Conservation (phyloP, 2,329 filamentous ascomycete species). For the Exophiala viscosa region DNA sequence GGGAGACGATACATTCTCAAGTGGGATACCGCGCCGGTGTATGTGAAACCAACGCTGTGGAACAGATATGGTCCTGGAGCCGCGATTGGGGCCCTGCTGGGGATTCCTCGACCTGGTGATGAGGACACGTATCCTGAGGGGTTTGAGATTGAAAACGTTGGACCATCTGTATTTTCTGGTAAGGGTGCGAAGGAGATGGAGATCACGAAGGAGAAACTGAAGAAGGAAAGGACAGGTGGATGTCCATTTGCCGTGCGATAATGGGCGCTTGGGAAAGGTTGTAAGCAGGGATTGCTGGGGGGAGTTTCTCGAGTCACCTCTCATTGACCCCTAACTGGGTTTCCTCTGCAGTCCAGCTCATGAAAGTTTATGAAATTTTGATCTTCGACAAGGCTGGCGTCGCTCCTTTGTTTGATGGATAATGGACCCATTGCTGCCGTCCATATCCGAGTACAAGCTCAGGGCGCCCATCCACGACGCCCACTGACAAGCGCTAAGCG, state of each 20-base stretch:
- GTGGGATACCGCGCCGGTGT: constrained; percentile 64
- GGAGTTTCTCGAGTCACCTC: not conserved
- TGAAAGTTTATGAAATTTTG: too few species aligned
- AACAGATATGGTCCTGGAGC: constrained; percentile 60
- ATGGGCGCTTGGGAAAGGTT: not conserved
- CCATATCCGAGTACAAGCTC: too few species aligned
- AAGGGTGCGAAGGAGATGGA: constrained; percentile 52
- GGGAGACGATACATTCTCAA: constrained; percentile 50
- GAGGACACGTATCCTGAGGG: constrained; percentile 46
- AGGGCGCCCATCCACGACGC: not conserved
- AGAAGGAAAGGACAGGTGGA: constrained; percentile 37
- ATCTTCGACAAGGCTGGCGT: too few species aligned
- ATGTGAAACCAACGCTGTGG: constrained; percentile 57
- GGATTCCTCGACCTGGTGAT: constrained; percentile 48
- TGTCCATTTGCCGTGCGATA: constrained; percentile 46
- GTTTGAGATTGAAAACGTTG: constrained; percentile 55
- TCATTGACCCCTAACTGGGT: not conserved
- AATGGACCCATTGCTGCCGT: too few species aligned
- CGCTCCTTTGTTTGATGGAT: too few species aligned
- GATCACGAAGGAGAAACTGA: constrained; percentile 38
- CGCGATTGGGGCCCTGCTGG: constrained; percentile 46
- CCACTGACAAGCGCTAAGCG: constrained; percentile 1
- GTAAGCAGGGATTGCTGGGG: not conserved
- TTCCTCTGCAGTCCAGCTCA: not conserved
- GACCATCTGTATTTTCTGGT: constrained; percentile 55